Percentiles rank a stretch among this genome's conserved stretches.
Evolutionary conservation across 805 yeast species (phyloP).

Genomic region (Saturnispora besseyi): DNA sequence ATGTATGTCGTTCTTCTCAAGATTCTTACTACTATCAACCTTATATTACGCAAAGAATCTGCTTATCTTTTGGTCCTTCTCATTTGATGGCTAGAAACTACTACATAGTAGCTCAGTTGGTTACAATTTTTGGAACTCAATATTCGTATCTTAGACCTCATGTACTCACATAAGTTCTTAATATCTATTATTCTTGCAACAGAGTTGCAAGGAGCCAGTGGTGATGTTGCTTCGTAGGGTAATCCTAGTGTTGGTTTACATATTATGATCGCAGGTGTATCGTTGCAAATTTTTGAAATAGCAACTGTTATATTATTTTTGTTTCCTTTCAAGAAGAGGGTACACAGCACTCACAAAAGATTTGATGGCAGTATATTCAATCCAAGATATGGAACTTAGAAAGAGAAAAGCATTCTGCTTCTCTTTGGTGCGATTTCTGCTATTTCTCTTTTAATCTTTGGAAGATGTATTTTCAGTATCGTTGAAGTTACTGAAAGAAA

Average conservation of each 20-base stretch:
- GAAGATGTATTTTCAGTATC: too few relatives aligned
- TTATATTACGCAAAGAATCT: background rate
- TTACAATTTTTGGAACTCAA: background rate
- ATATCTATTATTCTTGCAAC: background rate
- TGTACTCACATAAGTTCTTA: background rate
- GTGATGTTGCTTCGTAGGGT: background rate
- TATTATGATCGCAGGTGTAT: background rate
- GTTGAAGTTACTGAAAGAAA: too few relatives aligned
- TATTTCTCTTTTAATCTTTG: too few relatives aligned
- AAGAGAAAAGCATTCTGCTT: too few relatives aligned
- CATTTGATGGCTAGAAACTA: background rate
- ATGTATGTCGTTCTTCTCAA: background rate
- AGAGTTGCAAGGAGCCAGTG: background rate
- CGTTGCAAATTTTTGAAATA: background rate
- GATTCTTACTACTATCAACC: background rate
- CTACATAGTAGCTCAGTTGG: background rate
- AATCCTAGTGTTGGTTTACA: background rate
- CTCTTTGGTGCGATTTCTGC: too few relatives aligned
- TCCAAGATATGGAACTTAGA: too few relatives aligned
- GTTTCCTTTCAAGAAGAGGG: too few relatives aligned
- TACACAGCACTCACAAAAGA: too few relatives aligned
- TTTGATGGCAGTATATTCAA: too few relatives aligned
- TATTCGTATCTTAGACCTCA: background rate
- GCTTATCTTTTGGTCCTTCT: background rate
- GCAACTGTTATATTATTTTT: too few relatives aligned